Base-by-base conservation (phyloP, 169 alveolate species). In the Cyclospora cayetanensis region DNA sequence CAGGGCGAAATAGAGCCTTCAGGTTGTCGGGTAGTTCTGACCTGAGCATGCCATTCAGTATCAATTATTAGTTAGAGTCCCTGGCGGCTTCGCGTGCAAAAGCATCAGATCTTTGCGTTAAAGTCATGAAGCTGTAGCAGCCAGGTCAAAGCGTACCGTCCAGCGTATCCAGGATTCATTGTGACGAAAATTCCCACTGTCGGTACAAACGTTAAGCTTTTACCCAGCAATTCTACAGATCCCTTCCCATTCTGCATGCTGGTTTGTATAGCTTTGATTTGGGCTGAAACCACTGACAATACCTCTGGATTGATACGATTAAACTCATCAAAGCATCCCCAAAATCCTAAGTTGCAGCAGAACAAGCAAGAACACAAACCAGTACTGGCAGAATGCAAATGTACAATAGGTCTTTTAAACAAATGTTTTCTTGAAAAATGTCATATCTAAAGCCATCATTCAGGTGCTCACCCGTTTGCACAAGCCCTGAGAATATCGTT, bases 281-380 rank as follows among this genome's bases (percentile, higher is more conserved):
- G 98, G 29, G 99, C 98, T 22, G 99, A 96, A 63, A 98, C 99
- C 90, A 98, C 99, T 50, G 99, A 98, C 84, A 98, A 94, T 93
- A 98, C 99, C 95, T 98, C 99, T 84, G 98, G 97, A 31, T 98
- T 97, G 94, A 98, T 98, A 84, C 99, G 97, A 89, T 98, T 98
- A 92, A 98, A 98, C 97, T 98, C 99, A 96, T 98, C 99, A 92
- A 98, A 98, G 94, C 99, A 98, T 41, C 99, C 99, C 99, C 99
- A 98, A 94, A 98, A 97, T 39, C 99, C 99, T 74, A 98, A 12
- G 29, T 31, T 2, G 18, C 63, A 66, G 66, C 1, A 18, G 15
- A 34, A 22, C 1, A 29, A 66, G 74, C 35, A 4, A 34, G 31
- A 41, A 25, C 20, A 52, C 27, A 37, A n/a, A 27, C 20, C 39